These are phyloP conservation scores for Colletotrichum sp. DNA, from an alignment of 2,329 filamentous ascomycete genomes.

Conservation along the genomic window DNA sequence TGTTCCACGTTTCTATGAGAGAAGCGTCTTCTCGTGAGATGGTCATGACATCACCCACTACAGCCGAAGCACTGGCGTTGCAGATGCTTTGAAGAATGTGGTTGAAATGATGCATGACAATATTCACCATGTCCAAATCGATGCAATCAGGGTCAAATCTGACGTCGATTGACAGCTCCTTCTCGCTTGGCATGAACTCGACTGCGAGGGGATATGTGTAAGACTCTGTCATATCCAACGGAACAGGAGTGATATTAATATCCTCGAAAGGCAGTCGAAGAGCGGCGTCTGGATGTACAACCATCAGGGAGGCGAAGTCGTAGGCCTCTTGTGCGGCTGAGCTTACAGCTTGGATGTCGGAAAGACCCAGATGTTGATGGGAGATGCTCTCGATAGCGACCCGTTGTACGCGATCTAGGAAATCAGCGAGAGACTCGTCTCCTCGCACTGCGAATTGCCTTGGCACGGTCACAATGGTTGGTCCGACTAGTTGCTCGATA, in stretches of 20 bases:
- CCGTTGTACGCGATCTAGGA: conserved; percentile 16
- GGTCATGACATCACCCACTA: not conserved
- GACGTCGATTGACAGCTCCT: not conserved
- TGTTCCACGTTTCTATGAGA: not conserved
- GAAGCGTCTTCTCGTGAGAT: not conserved
- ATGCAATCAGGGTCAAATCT: not conserved
- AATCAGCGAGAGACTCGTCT: not conserved
- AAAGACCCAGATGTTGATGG: conserved; percentile 26
- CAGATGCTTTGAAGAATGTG: not conserved
- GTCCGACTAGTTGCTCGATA: conserved; percentile 30
- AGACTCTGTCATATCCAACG: not conserved
- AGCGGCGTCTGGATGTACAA: conserved; percentile 27
- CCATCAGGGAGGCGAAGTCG: conserved; percentile 32
- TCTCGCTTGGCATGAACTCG: not conserved
- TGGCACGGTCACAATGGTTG: conserved; percentile 34
- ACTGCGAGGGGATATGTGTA: not conserved
- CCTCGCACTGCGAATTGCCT: conserved; percentile 23
- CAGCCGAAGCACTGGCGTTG: not conserved
- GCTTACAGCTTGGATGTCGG: conserved; percentile 17
- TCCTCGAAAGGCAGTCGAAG: not conserved
- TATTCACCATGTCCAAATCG: not conserved
- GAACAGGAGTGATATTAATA: not conserved
- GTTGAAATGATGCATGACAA: not conserved
- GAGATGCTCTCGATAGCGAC: conserved; percentile 22
- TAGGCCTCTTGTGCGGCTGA: conserved; percentile 15